Evolutionary conservation across 1,284 basidiomycete genomes (phyloP).

Genomic region (Schizophyllum amplum): DNA sequence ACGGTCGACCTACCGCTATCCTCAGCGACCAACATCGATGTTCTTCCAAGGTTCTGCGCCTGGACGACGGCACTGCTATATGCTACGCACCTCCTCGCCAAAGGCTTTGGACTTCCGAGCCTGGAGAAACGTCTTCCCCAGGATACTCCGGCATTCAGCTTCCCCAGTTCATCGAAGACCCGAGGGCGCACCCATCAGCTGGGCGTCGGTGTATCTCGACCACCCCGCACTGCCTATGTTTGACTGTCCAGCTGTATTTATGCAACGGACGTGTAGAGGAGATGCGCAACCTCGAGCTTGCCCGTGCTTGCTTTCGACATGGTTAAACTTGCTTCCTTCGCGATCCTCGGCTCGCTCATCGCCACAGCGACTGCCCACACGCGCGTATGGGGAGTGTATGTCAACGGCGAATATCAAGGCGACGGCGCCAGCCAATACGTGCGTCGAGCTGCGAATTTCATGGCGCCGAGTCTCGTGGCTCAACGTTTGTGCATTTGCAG

Average conservation of each 20-base stretch:
- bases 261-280: neutral
- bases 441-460: neutral
- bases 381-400: neutral
- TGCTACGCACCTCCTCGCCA: too few species aligned
- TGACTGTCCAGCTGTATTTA: neutral
- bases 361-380: neutral
- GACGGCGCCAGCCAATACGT: neutral
- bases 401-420: neutral
- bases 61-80: too few species aligned
- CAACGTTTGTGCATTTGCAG: conserved; percentile 1
- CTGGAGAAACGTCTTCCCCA: neutral
- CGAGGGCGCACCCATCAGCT: neutral
- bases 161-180: neutral
- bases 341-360: neutral
- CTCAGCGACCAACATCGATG: too few species aligned
- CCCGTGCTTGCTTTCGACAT: neutral
- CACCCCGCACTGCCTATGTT: neutral
- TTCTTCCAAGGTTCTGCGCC: too few species aligned
- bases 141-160: neutral
- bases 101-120: too few species aligned
- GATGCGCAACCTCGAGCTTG: neutral
- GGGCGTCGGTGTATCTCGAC: neutral
- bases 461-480: too few species aligned
- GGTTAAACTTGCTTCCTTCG: neutral
- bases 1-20: too few species aligned